Evolutionary conservation across 2,329 filamentous ascomycete species (phyloP).

Genomic region (Colletotrichum melonis): DNA sequence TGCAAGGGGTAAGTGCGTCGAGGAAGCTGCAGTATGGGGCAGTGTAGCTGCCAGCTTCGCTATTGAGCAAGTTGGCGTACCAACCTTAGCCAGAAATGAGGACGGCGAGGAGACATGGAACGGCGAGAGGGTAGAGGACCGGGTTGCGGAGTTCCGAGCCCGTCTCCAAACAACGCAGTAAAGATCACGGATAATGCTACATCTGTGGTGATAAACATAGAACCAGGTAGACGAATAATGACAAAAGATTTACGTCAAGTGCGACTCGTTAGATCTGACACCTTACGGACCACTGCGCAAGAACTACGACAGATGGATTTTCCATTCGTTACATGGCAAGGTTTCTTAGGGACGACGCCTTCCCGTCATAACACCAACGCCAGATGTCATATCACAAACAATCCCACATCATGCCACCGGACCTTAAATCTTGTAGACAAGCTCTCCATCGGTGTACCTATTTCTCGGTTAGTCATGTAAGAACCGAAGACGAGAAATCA

Average conservation of each 20-base stretch:
- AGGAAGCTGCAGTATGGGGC: conserved; percentile 82
- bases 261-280: background rate
- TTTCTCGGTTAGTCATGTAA: conserved; percentile 28
- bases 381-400: background rate
- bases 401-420: background rate
- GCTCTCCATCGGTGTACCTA: conserved; percentile 70
- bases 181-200: background rate
- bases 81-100: conserved; percentile 61
- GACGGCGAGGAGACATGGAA: conserved; percentile 71
- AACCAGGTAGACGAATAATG: background rate
- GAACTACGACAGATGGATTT: background rate
- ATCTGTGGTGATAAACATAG: background rate
- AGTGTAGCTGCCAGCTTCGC: conserved; percentile 89
- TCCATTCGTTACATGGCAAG: background rate
- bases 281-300: background rate
- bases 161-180: conserved; percentile 43
- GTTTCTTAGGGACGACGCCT: background rate
- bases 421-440: conserved; percentile 76
- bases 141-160: conserved; percentile 62
- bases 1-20: conserved; percentile 68
- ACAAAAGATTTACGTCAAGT: background rate
- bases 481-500: background rate
- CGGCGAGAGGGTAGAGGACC: conserved; percentile 62
- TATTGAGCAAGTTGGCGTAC: conserved; percentile 94
- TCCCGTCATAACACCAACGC: conserved; percentile 13